Conservation (phyloP, 2,329 filamentous ascomycete species). For the Colletotrichum lupini region DNA sequence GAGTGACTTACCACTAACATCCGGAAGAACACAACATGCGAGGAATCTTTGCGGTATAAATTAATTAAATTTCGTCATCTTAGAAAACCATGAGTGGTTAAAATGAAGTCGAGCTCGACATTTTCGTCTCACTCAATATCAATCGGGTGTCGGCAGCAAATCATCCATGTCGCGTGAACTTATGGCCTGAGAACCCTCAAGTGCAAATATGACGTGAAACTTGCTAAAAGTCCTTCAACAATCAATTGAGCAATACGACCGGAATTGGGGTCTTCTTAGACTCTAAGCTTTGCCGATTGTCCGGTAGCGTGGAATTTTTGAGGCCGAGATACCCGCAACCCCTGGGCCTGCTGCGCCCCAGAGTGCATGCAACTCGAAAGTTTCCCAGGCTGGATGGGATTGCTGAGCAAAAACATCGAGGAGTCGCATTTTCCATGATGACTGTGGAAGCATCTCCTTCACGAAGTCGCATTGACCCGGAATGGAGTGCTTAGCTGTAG, state of each 20-base stretch:
- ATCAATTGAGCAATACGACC: not conserved
- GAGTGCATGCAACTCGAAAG: not conserved
- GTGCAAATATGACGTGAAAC: not conserved
- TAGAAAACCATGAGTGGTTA: too few species aligned
- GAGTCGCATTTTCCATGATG: not conserved
- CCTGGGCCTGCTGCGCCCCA: not conserved
- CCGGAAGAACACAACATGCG: too few species aligned
- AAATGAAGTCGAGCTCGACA: slow-evolving; percentile 24
- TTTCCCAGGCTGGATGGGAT: not conserved
- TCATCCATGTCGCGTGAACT: not conserved
- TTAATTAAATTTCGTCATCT: too few species aligned
- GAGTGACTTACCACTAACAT: too few species aligned
- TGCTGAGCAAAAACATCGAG: not conserved
- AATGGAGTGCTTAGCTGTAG: not conserved
- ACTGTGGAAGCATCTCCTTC: not conserved
- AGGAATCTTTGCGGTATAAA: too few species aligned
- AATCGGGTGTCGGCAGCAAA: not conserved
- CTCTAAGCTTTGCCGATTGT: not conserved
- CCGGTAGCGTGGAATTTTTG: not conserved
- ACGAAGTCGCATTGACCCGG: too few species aligned
- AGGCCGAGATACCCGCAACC: not conserved
- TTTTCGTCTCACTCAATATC: not conserved
- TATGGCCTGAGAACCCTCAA: not conserved
- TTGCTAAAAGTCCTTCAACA: not conserved
- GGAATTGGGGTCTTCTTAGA: not conserved